phyloP scores from a whole-genome alignment of 768 basidiomycete species.

The Boletus bicolor region DNA sequence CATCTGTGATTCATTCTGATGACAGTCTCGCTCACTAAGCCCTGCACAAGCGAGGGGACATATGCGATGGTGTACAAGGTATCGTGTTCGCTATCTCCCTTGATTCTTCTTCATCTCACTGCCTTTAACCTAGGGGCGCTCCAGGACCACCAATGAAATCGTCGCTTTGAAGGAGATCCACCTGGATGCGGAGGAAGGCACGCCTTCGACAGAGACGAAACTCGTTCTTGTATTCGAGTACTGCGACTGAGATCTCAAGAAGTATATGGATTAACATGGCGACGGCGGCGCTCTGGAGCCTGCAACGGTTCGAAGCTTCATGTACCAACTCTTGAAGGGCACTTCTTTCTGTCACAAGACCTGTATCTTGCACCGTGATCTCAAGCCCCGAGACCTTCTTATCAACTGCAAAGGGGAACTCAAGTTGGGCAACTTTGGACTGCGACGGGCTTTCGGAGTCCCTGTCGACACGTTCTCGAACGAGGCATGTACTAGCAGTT shows the following conservation, averaged over 20 bases:
- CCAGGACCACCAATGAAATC: slow-evolving; percentile 96
- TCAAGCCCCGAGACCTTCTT: slow-evolving; percentile 97
- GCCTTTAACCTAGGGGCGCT: slow-evolving; percentile 71
- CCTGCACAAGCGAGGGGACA: slow-evolving; percentile 72
- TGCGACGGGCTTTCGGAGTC: slow-evolving; percentile 96
- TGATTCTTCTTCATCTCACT: background rate
- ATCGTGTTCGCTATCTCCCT: slow-evolving; percentile 6
- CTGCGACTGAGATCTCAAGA: slow-evolving; percentile 97
- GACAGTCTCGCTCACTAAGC: slow-evolving; percentile 4
- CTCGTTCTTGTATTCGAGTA: slow-evolving; percentile 98
- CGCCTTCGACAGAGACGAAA: slow-evolving; percentile 96
- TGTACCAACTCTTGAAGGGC: slow-evolving; percentile 96
- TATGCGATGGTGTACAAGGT: slow-evolving; percentile 98
- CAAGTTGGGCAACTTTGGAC: slow-evolving; percentile 96
- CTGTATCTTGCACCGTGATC: slow-evolving; percentile 93
- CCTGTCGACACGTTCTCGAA: slow-evolving; percentile 99
- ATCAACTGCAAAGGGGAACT: slow-evolving; percentile 97
- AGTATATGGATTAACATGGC: slow-evolving; percentile 98
- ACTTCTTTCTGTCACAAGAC: slow-evolving; percentile 99
- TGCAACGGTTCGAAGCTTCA: slow-evolving; percentile 87
- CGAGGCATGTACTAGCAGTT: slow-evolving; percentile 51
- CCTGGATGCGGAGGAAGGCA: slow-evolving; percentile 98
- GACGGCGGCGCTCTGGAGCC: slow-evolving; percentile 93
- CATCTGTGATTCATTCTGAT: background rate
- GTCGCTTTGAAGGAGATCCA: slow-evolving; percentile 99